These are phyloP conservation scores for Pleurotus salmoneostramineus DNA, from an alignment of 768 basidiomycete species.

Conservation along the genomic window DNA sequence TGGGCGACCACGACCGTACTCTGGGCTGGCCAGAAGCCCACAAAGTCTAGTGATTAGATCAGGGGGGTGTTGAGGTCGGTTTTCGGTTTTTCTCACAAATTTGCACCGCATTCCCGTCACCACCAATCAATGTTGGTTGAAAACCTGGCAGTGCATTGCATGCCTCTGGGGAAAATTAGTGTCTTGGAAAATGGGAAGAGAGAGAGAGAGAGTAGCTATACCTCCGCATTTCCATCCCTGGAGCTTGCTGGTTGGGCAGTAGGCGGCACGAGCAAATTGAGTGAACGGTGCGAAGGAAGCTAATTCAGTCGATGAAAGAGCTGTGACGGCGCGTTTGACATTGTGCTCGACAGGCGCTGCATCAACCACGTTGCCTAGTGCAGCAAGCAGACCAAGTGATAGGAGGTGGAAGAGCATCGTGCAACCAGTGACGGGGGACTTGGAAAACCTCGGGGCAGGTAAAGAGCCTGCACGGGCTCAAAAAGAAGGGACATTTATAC, in stretches of 20 bases:
- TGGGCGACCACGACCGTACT: constrained; percentile 57
- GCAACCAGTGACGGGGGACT: background rate
- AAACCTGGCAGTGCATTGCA: constrained; percentile 38
- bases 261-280: constrained; percentile 53
- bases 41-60: constrained; percentile 35
- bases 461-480: background rate
- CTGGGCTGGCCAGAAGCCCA: constrained; percentile 50
- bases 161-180: constrained; percentile 35
- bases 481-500: background rate
- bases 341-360: constrained; percentile 1
- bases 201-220: too few species aligned
- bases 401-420: background rate
- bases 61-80: background rate
- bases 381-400: background rate
- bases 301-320: constrained; percentile 26
- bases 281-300: constrained; percentile 40
- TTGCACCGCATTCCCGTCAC: constrained; percentile 45
- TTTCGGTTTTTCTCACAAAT: constrained; percentile 32
- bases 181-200: too few species aligned
- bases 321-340: constrained; percentile 12
- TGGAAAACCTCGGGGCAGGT: background rate
- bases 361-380: background rate
- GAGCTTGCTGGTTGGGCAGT: constrained; percentile 37
- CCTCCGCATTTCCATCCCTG: constrained; percentile 42
- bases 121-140: constrained; percentile 38